phyloP scores from a whole-genome alignment of 78 protist species.

The Pelomyxa schiedti region DNA sequence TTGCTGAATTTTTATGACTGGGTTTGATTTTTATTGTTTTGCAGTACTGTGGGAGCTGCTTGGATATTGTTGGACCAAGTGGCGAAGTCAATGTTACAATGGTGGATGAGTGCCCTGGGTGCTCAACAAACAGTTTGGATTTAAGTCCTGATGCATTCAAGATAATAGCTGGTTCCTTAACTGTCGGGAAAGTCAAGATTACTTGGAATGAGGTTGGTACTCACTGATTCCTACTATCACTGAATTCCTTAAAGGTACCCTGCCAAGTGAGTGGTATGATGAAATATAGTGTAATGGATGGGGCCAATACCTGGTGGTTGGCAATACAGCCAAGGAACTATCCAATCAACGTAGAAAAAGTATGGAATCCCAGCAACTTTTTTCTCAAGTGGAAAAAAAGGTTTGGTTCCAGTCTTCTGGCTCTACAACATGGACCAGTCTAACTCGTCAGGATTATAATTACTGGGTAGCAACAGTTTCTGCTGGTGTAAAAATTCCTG shows the following conservation, averaged over 20 bases:
- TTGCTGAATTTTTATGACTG: too few species aligned
- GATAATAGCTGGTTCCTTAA: not conserved
- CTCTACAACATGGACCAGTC: not conserved
- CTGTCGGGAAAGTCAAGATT: not conserved
- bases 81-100: not conserved
- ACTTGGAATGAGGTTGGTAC: not conserved
- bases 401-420: not conserved
- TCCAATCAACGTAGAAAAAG: not conserved
- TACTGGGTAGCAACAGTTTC: too few species aligned
- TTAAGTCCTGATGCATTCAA: not conserved
- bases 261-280: not conserved
- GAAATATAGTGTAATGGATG: not conserved
- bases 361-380: too few species aligned
- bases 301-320: not conserved
- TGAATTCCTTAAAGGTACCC: too few species aligned
- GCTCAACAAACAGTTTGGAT: not conserved
- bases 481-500: too few species aligned
- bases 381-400: too few species aligned
- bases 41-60: not conserved
- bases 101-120: not conserved
- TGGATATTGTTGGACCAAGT: not conserved
- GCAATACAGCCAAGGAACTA: not conserved
- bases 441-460: not conserved
- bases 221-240: too few species aligned
- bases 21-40: not conserved